phyloP scores from a whole-genome alignment of 2,329 filamentous ascomycete genomes.

The Zasmidium citrigriseum region DNA sequence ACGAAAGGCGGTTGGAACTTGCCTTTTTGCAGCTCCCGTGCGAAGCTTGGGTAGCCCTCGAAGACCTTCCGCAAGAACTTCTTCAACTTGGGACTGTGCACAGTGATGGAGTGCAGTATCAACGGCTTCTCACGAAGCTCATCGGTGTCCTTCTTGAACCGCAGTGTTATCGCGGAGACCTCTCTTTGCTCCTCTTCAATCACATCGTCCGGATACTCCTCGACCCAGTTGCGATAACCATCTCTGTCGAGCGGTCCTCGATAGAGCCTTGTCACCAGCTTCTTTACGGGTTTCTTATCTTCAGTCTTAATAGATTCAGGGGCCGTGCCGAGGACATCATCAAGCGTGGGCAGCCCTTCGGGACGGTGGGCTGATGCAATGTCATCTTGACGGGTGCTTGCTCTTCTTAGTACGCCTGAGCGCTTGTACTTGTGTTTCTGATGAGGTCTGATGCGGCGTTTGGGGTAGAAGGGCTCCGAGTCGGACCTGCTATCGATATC shows the following conservation, averaged over 20 bases:
- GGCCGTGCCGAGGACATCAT: not conserved
- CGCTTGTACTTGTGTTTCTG: not conserved
- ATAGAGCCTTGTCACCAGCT: not conserved
- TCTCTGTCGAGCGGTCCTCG: not conserved
- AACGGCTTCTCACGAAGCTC: constrained; percentile 4
- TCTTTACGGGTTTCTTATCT: not conserved
- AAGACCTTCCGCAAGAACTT: constrained; percentile 57
- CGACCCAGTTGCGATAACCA: not conserved
- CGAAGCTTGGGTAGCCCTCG: constrained; percentile 61
- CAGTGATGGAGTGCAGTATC: constrained; percentile 59
- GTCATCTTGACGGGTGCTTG: not conserved
- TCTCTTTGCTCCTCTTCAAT: not conserved
- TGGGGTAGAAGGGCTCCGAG: not conserved
- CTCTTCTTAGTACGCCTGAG: not conserved
- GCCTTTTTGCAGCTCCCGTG: constrained; percentile 59
- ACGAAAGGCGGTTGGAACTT: constrained; percentile 58
- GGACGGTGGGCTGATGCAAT: not conserved
- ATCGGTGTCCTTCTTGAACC: constrained; percentile 5
- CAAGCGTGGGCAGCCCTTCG: not conserved
- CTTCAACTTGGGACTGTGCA: constrained; percentile 65
- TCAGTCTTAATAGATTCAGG: not conserved
- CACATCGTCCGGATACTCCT: not conserved
- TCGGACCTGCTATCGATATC: not conserved
- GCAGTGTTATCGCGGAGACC: not conserved
- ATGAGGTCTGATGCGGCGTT: not conserved